Conservation (phyloP, 106 monocot species). For the Dendrobium nobile region DNA sequence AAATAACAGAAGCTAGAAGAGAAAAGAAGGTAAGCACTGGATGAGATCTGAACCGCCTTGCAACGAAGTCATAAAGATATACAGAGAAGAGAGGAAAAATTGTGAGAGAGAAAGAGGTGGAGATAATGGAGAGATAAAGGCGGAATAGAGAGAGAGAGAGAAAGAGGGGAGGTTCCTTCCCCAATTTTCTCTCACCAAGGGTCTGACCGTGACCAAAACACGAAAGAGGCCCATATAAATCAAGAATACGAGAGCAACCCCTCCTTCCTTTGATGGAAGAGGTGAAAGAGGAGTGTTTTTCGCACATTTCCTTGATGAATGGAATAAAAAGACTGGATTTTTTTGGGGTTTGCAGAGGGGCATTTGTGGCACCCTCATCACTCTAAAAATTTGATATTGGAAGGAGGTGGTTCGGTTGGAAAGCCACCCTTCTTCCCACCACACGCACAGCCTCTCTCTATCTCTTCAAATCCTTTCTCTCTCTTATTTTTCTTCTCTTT, state of each 20-base stretch:
- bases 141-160: slow-evolving; percentile 16
- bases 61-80: slow-evolving; percentile 19
- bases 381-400: background rate
- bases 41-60: background rate
- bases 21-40: background rate
- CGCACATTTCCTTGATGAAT: slow-evolving; percentile 7
- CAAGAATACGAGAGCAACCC: background rate
- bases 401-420: background rate
- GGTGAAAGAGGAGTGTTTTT: background rate
- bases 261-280: slow-evolving; percentile 2
- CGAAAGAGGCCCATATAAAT: slow-evolving; percentile 20
- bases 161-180: slow-evolving; percentile 29
- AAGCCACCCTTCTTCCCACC: slow-evolving; percentile 5
- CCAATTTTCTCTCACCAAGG: slow-evolving; percentile 14
- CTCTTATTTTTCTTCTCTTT: background rate
- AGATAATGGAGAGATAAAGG: slow-evolving; percentile 26
- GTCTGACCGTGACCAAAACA: slow-evolving; percentile 25
- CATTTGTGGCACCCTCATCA: slow-evolving; percentile 17
- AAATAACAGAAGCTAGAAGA: background rate
- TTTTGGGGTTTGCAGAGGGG: slow-evolving; percentile 14
- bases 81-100: background rate
- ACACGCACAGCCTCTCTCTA: background rate
- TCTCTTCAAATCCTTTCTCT: slow-evolving; percentile 6
- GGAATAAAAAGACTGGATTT: slow-evolving; percentile 12
- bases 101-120: slow-evolving; percentile 4